Base-by-base conservation (phyloP, 345 rosid species). In the Durio zibethinus region DNA sequence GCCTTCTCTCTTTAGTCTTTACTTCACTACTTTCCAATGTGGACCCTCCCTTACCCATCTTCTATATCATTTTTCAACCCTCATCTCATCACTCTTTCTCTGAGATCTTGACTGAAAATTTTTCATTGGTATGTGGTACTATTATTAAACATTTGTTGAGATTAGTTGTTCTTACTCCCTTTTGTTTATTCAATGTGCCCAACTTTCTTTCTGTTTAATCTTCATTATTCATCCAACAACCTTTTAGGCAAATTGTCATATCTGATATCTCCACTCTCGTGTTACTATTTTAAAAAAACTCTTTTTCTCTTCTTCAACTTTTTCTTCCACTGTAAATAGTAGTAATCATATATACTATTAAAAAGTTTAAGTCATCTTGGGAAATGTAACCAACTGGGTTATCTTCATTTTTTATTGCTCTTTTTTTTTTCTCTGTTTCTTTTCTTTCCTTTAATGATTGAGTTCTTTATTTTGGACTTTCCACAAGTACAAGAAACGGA, bases 401-500 rank as follows among this genome's bases (percentile, higher is more conserved):
- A 43, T 63, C 73, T 78, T 67, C 79, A 53, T 79, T 80, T 72
- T 77, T 81, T 66, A 38, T 76, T 35, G 33, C 64, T 42, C 8
- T 54, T n/a, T 52, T 25, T 73, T 63, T 50, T 72, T n/a, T 71
- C 10, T 62, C n/a, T 9, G 10, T 52, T 50, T 40, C 14, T 72
- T 27, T 52, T 76, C 74, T 65, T 53, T 20, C 14, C 60, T 18
- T 60, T 64, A 45, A 82, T 84, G 81, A 38, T 76, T 86, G 79
- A 64, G 79, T 79, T 77, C 31, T 69, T 75, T 73, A 79, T 80
- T 81, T 64, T 35, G 70, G 73, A 62, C 85, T 66, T 82, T 85
- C 83, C 77, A 63, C 66, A 74, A 76, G 84, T 76, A 81, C 84
- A 82, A 82, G 83, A 83, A 78, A 78, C 75, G 61, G 89, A 81